These are phyloP conservation scores for Calonectria multiphialidica DNA, from an alignment of 2,329 filamentous ascomycete genomes.

Conservation along the genomic window DNA sequence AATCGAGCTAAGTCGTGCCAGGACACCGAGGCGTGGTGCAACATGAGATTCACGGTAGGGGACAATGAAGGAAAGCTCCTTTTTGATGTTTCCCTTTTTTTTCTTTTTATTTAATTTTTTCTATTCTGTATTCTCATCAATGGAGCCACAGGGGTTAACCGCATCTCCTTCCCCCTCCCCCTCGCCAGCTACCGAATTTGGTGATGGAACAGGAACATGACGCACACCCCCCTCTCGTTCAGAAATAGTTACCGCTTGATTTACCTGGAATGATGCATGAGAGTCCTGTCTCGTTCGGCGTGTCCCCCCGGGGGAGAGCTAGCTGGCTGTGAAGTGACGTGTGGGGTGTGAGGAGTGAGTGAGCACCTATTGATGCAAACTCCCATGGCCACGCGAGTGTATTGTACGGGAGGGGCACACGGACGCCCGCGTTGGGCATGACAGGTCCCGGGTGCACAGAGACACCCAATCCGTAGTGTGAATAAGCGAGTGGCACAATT, in stretches of 20 bases:
- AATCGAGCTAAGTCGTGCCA: background rate
- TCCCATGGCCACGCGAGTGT: background rate
- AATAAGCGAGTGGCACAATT: background rate
- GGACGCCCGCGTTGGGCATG: background rate
- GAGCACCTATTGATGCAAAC: background rate
- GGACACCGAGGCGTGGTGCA: conserved; percentile 10
- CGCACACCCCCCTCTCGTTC: background rate
- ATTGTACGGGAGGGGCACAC: background rate
- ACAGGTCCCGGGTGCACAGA: background rate
- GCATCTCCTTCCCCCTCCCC: too few relatives aligned
- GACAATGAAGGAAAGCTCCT: background rate
- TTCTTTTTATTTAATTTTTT: background rate
- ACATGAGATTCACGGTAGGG: background rate
- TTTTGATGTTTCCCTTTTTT: background rate
- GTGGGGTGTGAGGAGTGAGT: too few relatives aligned
- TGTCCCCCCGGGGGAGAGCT: too few relatives aligned
- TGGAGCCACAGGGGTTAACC: too few relatives aligned
- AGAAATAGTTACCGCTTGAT: background rate
- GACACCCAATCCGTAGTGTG: too few relatives aligned
- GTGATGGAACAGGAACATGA: background rate
- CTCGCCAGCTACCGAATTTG: background rate
- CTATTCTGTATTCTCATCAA: background rate
- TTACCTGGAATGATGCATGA: background rate
- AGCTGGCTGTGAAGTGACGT: too few relatives aligned
- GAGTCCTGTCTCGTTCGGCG: background rate